Evolutionary conservation across 257 asterid species (phyloP).

Genomic region (Forsythia viridissima): DNA sequence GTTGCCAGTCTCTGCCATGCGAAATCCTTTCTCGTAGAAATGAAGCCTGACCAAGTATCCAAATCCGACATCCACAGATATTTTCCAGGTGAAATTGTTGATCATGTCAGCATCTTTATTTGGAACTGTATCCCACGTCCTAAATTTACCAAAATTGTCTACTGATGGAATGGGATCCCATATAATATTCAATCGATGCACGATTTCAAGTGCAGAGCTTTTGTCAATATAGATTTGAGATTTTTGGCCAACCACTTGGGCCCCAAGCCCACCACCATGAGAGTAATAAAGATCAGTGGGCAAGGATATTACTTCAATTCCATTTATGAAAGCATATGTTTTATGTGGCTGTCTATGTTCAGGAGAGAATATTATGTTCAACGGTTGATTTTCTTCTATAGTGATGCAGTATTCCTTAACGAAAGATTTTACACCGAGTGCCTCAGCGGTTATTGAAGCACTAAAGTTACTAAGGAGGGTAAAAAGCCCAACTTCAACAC

Average conservation of each 20-base stretch:
- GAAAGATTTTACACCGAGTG: slow-evolving; percentile 21
- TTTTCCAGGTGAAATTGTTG: slow-evolving; percentile 36
- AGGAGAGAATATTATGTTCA: slow-evolving; percentile 26
- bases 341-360: slow-evolving; percentile 6
- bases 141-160: slow-evolving; percentile 32
- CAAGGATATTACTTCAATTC: slow-evolving; percentile 32
- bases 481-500: slow-evolving; percentile 32
- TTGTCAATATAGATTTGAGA: slow-evolving; percentile 38
- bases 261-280: slow-evolving; percentile 8
- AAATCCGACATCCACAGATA: slow-evolving; percentile 53
- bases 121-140: slow-evolving; percentile 32
- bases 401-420: slow-evolving; percentile 25
- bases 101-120: slow-evolving; percentile 20
- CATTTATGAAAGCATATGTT: slow-evolving; percentile 35
- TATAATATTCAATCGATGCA: slow-evolving; percentile 32
- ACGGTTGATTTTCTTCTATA: slow-evolving; percentile 13
- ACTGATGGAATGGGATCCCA: slow-evolving; percentile 26
- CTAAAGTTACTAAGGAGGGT: slow-evolving; percentile 38
- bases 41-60: slow-evolving; percentile 52
- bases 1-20: slow-evolving; percentile 24
- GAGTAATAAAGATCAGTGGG: slow-evolving; percentile 25
- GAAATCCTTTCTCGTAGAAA: slow-evolving; percentile 46
- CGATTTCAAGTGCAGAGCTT: slow-evolving; percentile 43
- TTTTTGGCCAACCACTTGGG: slow-evolving; percentile 27
- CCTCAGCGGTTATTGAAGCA: slow-evolving; percentile 35